Evolutionary conservation across 2,329 filamentous ascomycete species (phyloP).

Genomic region (Colletotrichum tanaceti): DNA sequence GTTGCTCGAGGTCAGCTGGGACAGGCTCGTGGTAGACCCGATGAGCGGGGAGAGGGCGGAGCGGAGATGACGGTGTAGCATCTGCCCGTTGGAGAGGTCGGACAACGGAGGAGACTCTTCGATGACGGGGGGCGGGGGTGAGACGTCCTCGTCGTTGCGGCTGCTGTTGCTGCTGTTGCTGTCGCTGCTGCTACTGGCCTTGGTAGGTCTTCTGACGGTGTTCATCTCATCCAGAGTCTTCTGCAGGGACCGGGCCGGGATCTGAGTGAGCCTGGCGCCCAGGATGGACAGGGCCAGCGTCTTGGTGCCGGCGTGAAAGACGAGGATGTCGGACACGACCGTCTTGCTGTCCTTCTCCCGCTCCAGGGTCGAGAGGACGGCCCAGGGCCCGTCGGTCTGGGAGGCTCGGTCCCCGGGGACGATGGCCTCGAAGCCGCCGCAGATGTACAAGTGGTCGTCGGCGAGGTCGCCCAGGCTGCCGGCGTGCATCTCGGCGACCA

Average conservation of each 20-base stretch:
- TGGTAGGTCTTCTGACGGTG: neutral
- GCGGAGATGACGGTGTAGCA: neutral
- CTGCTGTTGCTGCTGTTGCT: too few species aligned
- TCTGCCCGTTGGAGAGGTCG: neutral
- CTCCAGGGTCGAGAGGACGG: neutral
- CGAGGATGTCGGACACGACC: neutral
- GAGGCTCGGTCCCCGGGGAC: neutral
- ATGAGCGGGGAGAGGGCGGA: neutral
- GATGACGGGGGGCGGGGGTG: neutral
- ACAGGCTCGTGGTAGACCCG: neutral
- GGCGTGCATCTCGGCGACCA: slow-evolving; percentile 11
- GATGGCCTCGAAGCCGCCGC: slow-evolving; percentile 2
- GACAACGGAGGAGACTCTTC: neutral
- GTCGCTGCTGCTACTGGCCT: neutral
- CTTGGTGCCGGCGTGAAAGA: neutral
- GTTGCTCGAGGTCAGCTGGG: neutral
- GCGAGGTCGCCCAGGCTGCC: slow-evolving; percentile 15
- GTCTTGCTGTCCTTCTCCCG: neutral
- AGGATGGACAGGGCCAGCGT: neutral
- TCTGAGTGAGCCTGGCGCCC: neutral
- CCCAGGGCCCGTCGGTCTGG: neutral
- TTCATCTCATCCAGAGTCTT: neutral
- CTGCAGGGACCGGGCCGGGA: neutral
- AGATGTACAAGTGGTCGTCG: slow-evolving; percentile 5
- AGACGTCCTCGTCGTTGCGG: neutral